A percentile compares a stretch with the other conserved stretches of the same genome.
Evolutionary conservation across 257 asterid genomes (phyloP).

Genomic region (Thymus quinquecostatus): DNA sequence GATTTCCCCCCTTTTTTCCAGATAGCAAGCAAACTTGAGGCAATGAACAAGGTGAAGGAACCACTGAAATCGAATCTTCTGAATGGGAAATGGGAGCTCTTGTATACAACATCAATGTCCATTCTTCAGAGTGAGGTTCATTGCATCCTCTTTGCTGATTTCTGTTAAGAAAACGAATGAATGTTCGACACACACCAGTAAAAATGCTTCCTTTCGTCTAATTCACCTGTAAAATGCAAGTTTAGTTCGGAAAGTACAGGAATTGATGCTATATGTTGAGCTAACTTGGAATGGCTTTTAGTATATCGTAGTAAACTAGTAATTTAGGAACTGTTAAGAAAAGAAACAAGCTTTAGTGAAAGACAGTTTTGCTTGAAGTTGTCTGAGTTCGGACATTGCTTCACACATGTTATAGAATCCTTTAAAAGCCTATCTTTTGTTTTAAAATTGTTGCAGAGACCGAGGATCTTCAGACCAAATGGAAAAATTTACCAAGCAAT

Average conservation of each 20-base stretch:
- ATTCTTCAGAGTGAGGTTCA: conserved; percentile 54
- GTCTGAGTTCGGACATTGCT: neutral
- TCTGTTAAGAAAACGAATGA: neutral
- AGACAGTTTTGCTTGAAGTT: neutral
- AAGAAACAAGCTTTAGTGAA: neutral
- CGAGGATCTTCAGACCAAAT: conserved; percentile 55
- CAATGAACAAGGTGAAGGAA: conserved; percentile 56
- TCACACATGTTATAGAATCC: conserved; percentile 1
- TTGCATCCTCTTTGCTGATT: neutral
- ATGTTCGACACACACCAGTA: neutral
- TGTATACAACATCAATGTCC: conserved; percentile 63
- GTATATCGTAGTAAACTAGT: too few relatives aligned
- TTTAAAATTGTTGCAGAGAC: conserved; percentile 53
- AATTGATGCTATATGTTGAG: neutral
- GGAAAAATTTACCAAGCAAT: conserved; percentile 74
- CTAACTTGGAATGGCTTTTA: neutral
- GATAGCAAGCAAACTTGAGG: conserved; percentile 67
- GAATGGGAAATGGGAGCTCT: conserved; percentile 77
- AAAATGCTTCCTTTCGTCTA: too few relatives aligned
- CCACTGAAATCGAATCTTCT: conserved; percentile 59
- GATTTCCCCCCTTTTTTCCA: neutral
- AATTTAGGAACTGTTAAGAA: neutral
- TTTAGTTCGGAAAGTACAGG: neutral
- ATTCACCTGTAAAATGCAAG: too few relatives aligned
- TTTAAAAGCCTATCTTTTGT: conserved; percentile 24